Percentiles rank a stretch among this genome's conserved stretches.
Conservation (phyloP, 73 alveolate genomes). For the Tetrahymena elliotti region DNA sequence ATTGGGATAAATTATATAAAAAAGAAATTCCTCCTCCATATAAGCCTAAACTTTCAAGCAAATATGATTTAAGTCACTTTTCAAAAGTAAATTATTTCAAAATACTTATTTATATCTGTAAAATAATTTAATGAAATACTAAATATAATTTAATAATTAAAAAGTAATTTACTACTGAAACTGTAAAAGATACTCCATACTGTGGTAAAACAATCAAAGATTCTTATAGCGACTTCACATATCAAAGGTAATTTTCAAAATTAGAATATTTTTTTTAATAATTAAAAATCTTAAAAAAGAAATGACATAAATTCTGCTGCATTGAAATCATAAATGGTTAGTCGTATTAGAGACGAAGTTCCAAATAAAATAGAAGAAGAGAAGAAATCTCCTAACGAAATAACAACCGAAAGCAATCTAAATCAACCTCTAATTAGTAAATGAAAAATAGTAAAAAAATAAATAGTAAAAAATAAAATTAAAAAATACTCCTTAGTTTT, state of each 20-base stretch:
- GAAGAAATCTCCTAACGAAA: neutral
- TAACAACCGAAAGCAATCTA: neutral
- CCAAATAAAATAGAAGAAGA: neutral
- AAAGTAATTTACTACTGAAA: neutral
- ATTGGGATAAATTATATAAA: constrained; percentile 57
- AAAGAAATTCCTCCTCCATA: constrained; percentile 76
- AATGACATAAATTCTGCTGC: neutral
- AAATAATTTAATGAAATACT: neutral
- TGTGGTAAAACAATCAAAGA: neutral
- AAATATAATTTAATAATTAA: neutral
- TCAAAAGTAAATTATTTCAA: neutral
- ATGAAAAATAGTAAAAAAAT: neutral
- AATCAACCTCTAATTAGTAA: neutral
- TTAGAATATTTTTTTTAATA: neutral
- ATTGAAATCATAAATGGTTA: neutral
- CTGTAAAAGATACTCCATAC: neutral
- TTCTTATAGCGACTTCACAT: neutral
- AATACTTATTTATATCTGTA: neutral
- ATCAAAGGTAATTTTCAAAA: neutral
- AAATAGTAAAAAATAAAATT: neutral
- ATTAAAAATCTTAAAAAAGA: neutral
- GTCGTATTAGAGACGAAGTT: neutral
- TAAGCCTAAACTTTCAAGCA: constrained; percentile 58
- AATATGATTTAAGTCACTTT: constrained; percentile 32
- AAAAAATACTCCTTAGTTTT: neutral